Base-by-base conservation (phyloP, 345 rosid genomes). In the Isatis tinctoria region DNA sequence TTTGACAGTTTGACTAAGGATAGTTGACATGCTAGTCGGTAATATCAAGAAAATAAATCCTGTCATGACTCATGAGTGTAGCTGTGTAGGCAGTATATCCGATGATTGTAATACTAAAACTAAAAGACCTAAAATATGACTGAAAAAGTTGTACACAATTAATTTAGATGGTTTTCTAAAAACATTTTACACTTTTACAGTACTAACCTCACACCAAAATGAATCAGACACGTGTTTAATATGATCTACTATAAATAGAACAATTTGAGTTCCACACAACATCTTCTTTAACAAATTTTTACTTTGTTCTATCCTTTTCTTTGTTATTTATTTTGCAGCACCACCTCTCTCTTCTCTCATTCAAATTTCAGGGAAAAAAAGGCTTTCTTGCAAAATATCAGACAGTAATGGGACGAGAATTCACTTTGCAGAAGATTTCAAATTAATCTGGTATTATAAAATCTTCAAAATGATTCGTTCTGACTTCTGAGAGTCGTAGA, bases 241-340 rank as follows among this genome's bases (percentile, higher is more conserved):
- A 33, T 12, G 5, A 60, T 24, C 14, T 39, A 20, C 30, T 60
- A 60, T 60, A 20, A 48, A 65, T 13, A 45, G n/a, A 45, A n/a
- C 69, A 64, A 44, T 43, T 64, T 64, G 69, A 45, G 53, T 64
- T 30, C 40, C 69, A 64, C 37, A 44, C 69, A 17, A 41, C 35
- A 14, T 1, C 67, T 33, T 36, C 64, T 11, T 59, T 8, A 33
- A 35, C 41, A 16, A 9, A 3, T 11, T 40, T 40, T 40, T 40
- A 40, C 44, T 40, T 1, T 58, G 17, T 17, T 47, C 13, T 40
- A 3, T 3, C 24, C 52, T 47, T 17, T 13, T 40, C 44, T 40
- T 13, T 40, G 12, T 39, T 3, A 39, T 11, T 39, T 39, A 40
- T 40, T 40, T 40, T 32, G 44, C n/a, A 40, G n/a, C 44, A 11